A percentile compares a stretch with the other conserved stretches of the same genome.
phyloP scores from a whole-genome alignment of 2,329 filamentous ascomycete species.

The Elsinoe fawcettii region DNA sequence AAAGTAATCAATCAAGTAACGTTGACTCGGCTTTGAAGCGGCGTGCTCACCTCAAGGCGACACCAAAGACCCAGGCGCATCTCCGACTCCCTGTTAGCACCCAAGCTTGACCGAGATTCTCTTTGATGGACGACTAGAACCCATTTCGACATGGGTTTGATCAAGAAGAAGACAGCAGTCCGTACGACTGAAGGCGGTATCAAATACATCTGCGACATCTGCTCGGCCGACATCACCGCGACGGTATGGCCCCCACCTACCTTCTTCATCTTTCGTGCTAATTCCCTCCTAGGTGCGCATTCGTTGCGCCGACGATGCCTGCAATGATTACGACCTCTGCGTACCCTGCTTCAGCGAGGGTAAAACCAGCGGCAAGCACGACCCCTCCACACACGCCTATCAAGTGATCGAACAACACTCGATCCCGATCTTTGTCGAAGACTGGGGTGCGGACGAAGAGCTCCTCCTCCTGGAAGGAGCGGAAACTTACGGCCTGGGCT shows the following conservation, averaged over 20 bases:
- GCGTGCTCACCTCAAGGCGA: neutral
- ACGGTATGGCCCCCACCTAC: conserved; percentile 56
- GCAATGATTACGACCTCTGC: conserved; percentile 93
- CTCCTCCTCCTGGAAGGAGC: conserved; percentile 86
- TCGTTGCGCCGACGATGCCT: conserved; percentile 73
- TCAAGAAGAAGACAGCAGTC: conserved; percentile 87
- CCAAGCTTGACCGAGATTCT: neutral
- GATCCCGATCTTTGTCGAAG: conserved; percentile 87
- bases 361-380: conserved; percentile 71
- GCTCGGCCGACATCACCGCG: conserved; percentile 91
- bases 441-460: conserved; percentile 97
- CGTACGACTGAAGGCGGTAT: conserved; percentile 55
- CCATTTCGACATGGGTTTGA: conserved; percentile 66
- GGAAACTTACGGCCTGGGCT: conserved; percentile 91
- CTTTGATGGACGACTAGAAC: neutral
- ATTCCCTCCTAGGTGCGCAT: conserved; percentile 69
- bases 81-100: neutral
- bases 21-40: no score
- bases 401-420: conserved; percentile 97
- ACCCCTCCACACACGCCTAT: conserved; percentile 77
- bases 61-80: neutral
- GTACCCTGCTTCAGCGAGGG: conserved; percentile 89
- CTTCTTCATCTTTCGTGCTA: neutral
- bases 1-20: no score
- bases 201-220: conserved; percentile 96